Base-by-base conservation (phyloP, 805 yeast species). In the Ogataea sp. region DNA sequence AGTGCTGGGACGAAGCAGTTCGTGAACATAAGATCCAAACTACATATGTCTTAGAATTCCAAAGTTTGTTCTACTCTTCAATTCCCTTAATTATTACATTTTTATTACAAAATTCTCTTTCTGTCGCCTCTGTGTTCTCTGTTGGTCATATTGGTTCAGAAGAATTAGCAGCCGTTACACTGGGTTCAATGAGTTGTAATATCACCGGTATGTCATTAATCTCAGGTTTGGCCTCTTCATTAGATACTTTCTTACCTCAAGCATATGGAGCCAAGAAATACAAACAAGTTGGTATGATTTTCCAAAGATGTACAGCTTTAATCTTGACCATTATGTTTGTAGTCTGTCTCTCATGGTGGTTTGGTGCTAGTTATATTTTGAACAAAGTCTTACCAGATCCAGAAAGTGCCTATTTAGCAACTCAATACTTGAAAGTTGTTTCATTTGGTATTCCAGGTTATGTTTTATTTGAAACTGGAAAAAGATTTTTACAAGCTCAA, bases 101-200 rank as follows among this genome's bases (percentile, higher is more conserved):
- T 45, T 52, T 75, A n/a, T 55, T 75, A 35, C 78, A 75, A 48
- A 71, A 70, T 40, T 73, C 79, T 5, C 52, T 74, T 18, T 68
- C 77, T 2, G 71, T 75, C 0, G 74, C 72, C 0, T 70, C 77
- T 2, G 77, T 74, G 4, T 69, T 74, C 46, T 61, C 68, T 36
- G 81, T 73, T 15, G 80, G 81, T n/a, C 77, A 73, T 46, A 52
- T 75, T 32, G 80, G 81, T n/a, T 70, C 78, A 3, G 60, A 66
- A 24, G 77, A 73, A 44, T 59, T 75, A 40, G 80, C 79, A 3
- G 80, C 80, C 0, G 80, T 75, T 11, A 69, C 77, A 1, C 64
- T 75, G 62, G 76, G 79, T 3, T 68, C 76, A 11, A 67, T 75
- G 68, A 63, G 77, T 9, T 77, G 77, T 6, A 74, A 71, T 43